Base-by-base conservation (phyloP, 176 grass and related monocot genomes). In the Melocanna baccifera region DNA sequence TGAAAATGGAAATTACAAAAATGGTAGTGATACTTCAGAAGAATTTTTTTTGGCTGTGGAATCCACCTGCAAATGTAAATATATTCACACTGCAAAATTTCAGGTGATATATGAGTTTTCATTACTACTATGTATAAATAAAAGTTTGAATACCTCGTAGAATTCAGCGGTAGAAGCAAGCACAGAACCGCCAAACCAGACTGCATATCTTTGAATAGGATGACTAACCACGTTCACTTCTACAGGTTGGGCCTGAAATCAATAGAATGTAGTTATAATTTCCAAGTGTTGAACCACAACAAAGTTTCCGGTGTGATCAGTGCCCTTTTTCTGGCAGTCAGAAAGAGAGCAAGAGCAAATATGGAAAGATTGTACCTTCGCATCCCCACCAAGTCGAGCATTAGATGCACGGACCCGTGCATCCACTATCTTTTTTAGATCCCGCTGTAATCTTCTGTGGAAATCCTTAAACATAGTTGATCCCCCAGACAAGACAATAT, bases 391-490 rank as follows among this genome's bases (percentile, higher is more conserved):
- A 85, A 92, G 86, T 39, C 83, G 87, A 64, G 74, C 73, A 76
- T 85, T 94, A 88, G 81, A 86, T 85, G 86, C 71, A 66, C 65
- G 79, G 47, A 92, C 92, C 20, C 96, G 81, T 66, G 86, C 80
- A 87, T 99, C 96, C 65, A 99, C 96, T 91, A 99, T 99, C 86
- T 92, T 94, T 90, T 99, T 99, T 45, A 99, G 79, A 75, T 99
- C 96, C 18, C 96, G 84, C 45, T 99, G 96, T 73, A 99, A 90
- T 85, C 93, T 94, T 86, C 96, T 94, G 87, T 99, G 91, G 78
- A 99, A 99, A 86, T 99, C 96, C 86, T 99, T 99, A 59, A 99
- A 99, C 96, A 99, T 94, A 78, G 96, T 99, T 2, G 96, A 99
- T 12, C 93, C 96, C 32, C 96, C 96, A 77, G 96, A 99, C 76